These are phyloP conservation scores for Ambrosiella beaveri DNA, from an alignment of 2,329 filamentous ascomycete genomes.

Conservation along the genomic window DNA sequence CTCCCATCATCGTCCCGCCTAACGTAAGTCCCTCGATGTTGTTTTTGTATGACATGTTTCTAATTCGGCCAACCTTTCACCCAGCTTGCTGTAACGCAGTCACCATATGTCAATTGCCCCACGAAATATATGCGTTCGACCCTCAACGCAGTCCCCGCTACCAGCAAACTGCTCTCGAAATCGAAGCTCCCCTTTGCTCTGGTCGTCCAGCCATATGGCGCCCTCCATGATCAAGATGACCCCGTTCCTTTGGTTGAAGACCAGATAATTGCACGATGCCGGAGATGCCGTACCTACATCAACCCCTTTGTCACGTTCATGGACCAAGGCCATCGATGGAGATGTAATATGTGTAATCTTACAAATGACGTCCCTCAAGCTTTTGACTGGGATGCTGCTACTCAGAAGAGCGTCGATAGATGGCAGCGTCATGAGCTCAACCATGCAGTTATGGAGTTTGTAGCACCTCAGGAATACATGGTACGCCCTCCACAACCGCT, in stretches of 20 bases:
- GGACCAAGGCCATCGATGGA: conserved; percentile 93
- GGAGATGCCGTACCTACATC: conserved; percentile 91
- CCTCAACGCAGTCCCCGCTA: conserved; percentile 83
- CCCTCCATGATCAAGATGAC: conserved; percentile 85
- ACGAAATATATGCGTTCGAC: conserved; percentile 92
- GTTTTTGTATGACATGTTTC: too few relatives aligned
- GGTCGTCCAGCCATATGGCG: conserved; percentile 86
- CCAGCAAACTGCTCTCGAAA: conserved; percentile 85
- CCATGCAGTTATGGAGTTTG: conserved; percentile 91
- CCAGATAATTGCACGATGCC: conserved; percentile 91
- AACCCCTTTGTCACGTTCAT: conserved; percentile 94
- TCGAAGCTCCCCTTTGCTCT: conserved; percentile 90
- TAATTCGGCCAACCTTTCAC: background rate
- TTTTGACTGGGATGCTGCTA: conserved; percentile 90
- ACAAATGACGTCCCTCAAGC: conserved; percentile 98
- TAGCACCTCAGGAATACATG: conserved; percentile 98
- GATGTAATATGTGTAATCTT: conserved; percentile 98
- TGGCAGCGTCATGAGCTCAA: conserved; percentile 90
- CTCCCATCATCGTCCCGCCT: conserved; percentile 74
- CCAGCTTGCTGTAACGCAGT: conserved; percentile 78
- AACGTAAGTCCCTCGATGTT: conserved; percentile 47
- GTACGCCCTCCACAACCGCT: conserved; percentile 89
- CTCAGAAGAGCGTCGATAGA: conserved; percentile 79
- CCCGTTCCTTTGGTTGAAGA: conserved; percentile 83
- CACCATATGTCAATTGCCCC: conserved; percentile 77